A percentile compares a stretch with the other conserved stretches of the same genome.
phyloP scores from a whole-genome alignment of 345 rosid genomes.

The Salix udensis region DNA sequence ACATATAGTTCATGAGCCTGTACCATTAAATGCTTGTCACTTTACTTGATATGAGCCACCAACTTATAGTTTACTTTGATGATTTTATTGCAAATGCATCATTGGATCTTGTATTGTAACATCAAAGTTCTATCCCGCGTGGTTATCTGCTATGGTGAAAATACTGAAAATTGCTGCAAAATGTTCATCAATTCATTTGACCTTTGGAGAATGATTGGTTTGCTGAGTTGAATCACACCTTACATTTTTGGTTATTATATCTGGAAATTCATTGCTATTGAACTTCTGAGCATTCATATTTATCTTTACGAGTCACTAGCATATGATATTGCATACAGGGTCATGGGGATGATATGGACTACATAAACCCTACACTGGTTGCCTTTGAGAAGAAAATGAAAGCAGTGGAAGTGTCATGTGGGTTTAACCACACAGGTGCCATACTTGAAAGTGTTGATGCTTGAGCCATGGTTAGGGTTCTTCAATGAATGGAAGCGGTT shows the following conservation, averaged over 20 bases:
- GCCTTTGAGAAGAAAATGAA: constrained; percentile 46
- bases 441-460: constrained; percentile 49
- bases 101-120: neutral
- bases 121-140: neutral
- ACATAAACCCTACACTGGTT: constrained; percentile 51
- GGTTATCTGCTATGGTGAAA: neutral
- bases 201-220: neutral
- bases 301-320: neutral
- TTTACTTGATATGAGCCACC: neutral
- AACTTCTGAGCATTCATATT: neutral
- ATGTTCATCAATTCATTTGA: neutral
- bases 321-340: constrained; percentile 42
- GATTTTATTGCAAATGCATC: neutral
- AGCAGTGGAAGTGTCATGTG: constrained; percentile 75
- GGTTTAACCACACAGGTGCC: constrained; percentile 88
- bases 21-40: neutral
- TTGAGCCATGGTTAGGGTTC: neutral
- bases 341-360: constrained; percentile 85
- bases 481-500: neutral
- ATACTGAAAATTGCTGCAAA: neutral
- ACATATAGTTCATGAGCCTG: neutral
- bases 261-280: neutral
- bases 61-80: neutral
- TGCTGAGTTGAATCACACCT: neutral
- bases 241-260: neutral